These are phyloP conservation scores for Medakamo hakoo DNA, from an alignment of 139 green algal genomes.

Conservation along the genomic window DNA sequence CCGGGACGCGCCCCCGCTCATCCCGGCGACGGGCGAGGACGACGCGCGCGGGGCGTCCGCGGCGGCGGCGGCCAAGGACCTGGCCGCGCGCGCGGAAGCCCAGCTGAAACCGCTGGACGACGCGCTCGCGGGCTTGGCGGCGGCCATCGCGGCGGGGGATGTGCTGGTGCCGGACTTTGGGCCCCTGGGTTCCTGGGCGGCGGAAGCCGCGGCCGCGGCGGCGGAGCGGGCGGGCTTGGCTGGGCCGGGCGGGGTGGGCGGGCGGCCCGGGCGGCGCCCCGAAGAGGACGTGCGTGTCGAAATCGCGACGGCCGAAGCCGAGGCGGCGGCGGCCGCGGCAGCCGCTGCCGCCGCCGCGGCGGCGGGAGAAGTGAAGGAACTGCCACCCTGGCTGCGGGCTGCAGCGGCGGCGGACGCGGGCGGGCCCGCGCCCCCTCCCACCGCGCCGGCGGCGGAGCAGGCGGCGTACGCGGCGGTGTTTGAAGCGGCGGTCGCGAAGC, in stretches of 20 bases:
- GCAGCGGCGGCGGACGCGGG: too few species aligned
- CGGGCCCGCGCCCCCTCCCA: background rate
- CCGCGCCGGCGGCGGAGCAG: background rate
- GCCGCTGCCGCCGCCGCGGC: background rate
- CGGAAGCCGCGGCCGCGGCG: too few species aligned
- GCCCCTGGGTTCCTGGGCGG: background rate
- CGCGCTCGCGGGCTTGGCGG: background rate
- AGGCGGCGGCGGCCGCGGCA: too few species aligned
- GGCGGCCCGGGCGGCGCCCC: too few species aligned
- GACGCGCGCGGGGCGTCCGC: too few species aligned
- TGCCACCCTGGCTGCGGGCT: background rate
- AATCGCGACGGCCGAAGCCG: too few species aligned
- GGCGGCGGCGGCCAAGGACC: too few species aligned
- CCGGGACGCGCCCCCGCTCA: background rate
- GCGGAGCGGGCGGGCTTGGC: too few species aligned
- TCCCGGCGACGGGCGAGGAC: background rate
- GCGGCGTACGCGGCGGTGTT: background rate
- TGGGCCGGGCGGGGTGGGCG: too few species aligned
- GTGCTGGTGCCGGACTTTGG: background rate
- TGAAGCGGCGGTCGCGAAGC: background rate
- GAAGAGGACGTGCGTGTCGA: background rate
- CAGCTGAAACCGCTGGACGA: background rate
- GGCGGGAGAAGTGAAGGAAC: background rate
- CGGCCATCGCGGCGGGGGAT: background rate
- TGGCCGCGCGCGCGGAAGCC: background rate